These are phyloP conservation scores for Paxillus rubicundulus DNA, from an alignment of 768 basidiomycete genomes.

Conservation along the genomic window DNA sequence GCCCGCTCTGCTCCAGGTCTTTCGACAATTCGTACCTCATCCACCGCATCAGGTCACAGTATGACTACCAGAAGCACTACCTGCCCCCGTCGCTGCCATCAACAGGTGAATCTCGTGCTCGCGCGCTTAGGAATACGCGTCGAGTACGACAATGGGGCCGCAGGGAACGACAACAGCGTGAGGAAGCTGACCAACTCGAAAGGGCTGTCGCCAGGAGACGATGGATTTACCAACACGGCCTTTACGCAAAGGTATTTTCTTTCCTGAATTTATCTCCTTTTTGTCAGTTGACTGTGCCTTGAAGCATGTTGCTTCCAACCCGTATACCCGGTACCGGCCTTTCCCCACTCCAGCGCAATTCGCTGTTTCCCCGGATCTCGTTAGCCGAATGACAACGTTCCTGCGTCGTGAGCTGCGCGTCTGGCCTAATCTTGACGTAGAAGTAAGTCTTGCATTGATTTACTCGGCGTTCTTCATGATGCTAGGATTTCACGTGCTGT, in stretches of 20 bases:
- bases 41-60: slow-evolving; percentile 72
- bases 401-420: slow-evolving; percentile 82
- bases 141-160: slow-evolving; percentile 56
- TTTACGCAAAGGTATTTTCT: slow-evolving; percentile 79
- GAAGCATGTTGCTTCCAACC: slow-evolving; percentile 90
- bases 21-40: slow-evolving; percentile 72
- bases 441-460: slow-evolving; percentile 46
- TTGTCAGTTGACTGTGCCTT: slow-evolving; percentile 4
- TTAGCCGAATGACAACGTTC: slow-evolving; percentile 76
- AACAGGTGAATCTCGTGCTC: slow-evolving; percentile 25
- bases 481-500: slow-evolving; percentile 4
- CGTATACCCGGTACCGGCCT: slow-evolving; percentile 83
- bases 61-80: slow-evolving; percentile 80
- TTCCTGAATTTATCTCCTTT: neutral
- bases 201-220: slow-evolving; percentile 67
- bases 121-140: slow-evolving; percentile 30
- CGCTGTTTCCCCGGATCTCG: slow-evolving; percentile 66
- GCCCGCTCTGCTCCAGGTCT: slow-evolving; percentile 69
- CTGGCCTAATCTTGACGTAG: slow-evolving; percentile 88
- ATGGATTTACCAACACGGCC: slow-evolving; percentile 75
- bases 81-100: slow-evolving; percentile 52
- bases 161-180: slow-evolving; percentile 46
- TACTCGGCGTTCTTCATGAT: neutral
- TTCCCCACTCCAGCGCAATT: slow-evolving; percentile 88
- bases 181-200: slow-evolving; percentile 70